Base-by-base conservation (phyloP, 83 land plant genomes). In the Picea abies region DNA sequence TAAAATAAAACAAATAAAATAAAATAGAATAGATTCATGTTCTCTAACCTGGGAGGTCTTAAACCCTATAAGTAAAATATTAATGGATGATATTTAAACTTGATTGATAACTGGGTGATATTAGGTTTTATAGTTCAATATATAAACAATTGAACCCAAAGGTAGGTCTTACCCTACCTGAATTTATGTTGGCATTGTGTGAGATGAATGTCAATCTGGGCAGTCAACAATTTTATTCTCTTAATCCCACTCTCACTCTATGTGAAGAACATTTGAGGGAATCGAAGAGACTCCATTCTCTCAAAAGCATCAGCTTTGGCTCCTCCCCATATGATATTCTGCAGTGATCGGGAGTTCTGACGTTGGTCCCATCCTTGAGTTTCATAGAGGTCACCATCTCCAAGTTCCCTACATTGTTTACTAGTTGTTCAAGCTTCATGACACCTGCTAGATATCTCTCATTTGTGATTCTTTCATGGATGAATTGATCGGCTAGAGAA, bases 221-320 rank as follows among this genome's bases (percentile, higher is more conserved):
- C 91, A 14, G 87, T 63, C 73, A 89, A 47, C 61, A 89, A 81
- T 72, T 84, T 87, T 82, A 89, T 56, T 8, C 80, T 84, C 63
- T 86, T 84, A 71, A 86, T 2, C n/a, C 91, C 91, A 10, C 44
- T 80, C 41, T 89, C 91, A 65, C 80, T 83, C 89, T 89, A 89
- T 16, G 91, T 86, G 90, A 78, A 41, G 91, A 89, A 75, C 82
- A 78, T 58, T 67, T 12, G 84, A 89, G 87, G 29, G 91, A 85
- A 49, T 89, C 89, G 58, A 82, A 89, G n/a, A 89, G 82, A 20
- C 66, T 89, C 91, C 91, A 89, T 47, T 87, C 89, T 69, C 91
- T 84, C 16, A 89, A 69, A 60, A 89, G 90, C 89, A 89, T 82
- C 81, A 89, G 84, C 60, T 82, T 83, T 16, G 91, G 84, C 78